A percentile compares a stretch with the other conserved stretches of the same genome.
These are phyloP conservation scores for Salix dunnii DNA, from an alignment of 345 rosid genomes.

Conservation along the genomic window DNA sequence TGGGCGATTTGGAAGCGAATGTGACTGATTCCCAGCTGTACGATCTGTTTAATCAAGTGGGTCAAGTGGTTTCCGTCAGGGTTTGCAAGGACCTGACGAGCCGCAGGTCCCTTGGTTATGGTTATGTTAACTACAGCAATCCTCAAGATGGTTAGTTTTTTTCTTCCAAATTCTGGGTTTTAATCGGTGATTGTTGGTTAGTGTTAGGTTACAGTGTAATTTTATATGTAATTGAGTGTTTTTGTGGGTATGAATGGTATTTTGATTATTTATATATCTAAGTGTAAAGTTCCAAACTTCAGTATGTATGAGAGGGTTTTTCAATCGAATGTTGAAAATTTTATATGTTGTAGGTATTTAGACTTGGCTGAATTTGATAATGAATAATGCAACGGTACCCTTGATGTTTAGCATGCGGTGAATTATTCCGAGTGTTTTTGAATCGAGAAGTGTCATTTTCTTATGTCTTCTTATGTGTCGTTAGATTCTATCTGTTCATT, in stretches of 20 bases:
- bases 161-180: neutral
- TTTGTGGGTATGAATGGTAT: neutral
- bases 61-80: constrained; percentile 79
- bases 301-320: neutral
- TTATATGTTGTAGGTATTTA: neutral
- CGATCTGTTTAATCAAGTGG: constrained; percentile 77
- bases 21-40: constrained; percentile 80
- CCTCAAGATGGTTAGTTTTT: constrained; percentile 61
- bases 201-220: neutral
- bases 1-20: constrained; percentile 79
- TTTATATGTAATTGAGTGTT: neutral
- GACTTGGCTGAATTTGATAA: neutral
- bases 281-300: neutral
- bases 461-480: neutral
- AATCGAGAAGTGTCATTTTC: neutral
- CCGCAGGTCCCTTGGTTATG: constrained; percentile 84
- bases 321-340: neutral
- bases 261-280: neutral
- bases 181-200: neutral
- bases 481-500: neutral
- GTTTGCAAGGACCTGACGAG: constrained; percentile 74
- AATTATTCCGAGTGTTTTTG: neutral
- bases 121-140: constrained; percentile 74
- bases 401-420: neutral
- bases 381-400: neutral